Evolutionary conservation across 371 early-diverging fungal genomes (phyloP), one percentile per base, ranked within the genome.

Genomic region (Coemansia sp.): DNA sequence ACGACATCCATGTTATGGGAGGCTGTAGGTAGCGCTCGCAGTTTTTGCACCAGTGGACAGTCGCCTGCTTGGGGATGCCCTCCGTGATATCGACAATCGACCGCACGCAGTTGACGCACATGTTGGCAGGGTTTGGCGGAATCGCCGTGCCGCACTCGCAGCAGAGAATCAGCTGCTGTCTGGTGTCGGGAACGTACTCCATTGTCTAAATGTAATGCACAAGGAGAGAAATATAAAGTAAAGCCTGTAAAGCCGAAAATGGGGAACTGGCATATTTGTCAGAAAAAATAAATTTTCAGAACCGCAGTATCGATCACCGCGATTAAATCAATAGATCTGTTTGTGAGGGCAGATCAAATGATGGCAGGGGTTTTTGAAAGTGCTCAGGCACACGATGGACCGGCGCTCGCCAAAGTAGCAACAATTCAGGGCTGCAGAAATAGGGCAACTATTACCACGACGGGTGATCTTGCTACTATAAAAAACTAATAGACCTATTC

Each of bases 1-100:
- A 93, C 18, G 76, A 70, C 48, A 95, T 85, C 99, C 99, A 99
- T 31, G 77, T 86, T 87, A 64, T 68, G 8, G 99, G 99, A 13
- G 99, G 99, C 75, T 94, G 94, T 27, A 95, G 84, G 80, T 99
- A 99, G 57, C 99, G 89, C 81, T 95, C 97, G 76, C 99, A 99
- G 74, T 93, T 92, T 48, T 90, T 89, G 85, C 99, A 99, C 79
- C 89, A 95, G 72, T 98, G 93, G 34, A 99, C 79, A 16, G 90
- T 93, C 40, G 89, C 89, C 66, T 94, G 92, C 83, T 95, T 98
- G 55, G 99, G 99, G 63, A 99, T 98, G 29, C 95, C 96, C 75
- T 97, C 97, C 3, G 98, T 95, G 71, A 98, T 94, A 78, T 98
- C 97, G 39, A 96, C 95, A 65, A 92, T 90, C 67, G 89, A 90